Evolutionary conservation across 129 eudicot genomes (phyloP).

Genomic region (Centrapalus pauciflorus): DNA sequence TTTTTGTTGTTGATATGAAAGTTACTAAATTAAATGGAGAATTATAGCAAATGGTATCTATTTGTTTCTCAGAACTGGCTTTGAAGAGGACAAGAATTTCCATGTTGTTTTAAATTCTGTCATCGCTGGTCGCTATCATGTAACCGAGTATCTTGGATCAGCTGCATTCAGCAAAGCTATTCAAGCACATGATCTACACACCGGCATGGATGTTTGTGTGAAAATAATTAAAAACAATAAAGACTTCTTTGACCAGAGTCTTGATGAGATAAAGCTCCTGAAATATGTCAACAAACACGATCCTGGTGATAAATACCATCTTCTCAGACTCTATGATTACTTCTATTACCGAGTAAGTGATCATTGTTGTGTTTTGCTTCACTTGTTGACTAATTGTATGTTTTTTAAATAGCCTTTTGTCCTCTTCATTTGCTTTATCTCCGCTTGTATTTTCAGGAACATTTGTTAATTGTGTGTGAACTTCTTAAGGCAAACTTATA

Average conservation of each 20-base stretch:
- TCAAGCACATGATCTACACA: conserved; percentile 95
- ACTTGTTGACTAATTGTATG: not conserved
- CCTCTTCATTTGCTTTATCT: no score
- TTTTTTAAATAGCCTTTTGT: conserved; percentile 3
- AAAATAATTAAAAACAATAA: conserved; percentile 93
- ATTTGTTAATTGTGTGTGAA: conserved; percentile 84
- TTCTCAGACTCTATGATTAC: conserved; percentile 93
- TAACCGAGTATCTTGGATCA: conserved; percentile 95
- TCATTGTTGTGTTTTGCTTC: not conserved
- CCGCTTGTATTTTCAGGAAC: conserved; percentile 54
- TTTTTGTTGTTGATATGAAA: no score
- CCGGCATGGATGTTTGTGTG: conserved; percentile 99
- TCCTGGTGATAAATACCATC: conserved; percentile 89
- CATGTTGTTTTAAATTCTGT: conserved; percentile 88
- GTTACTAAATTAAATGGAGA: no score
- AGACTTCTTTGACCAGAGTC: conserved; percentile 98
- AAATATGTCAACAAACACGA: conserved; percentile 90
- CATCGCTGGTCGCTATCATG: conserved; percentile 93
- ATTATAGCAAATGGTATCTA: no score
- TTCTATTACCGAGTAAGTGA: conserved; percentile 90
- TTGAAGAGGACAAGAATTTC: conserved; percentile 95
- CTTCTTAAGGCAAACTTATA: conserved; percentile 88
- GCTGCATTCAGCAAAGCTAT: conserved; percentile 99
- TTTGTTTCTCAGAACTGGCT: conserved; percentile 70
- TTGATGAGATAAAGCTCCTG: conserved; percentile 93